phyloP scores from a whole-genome alignment of 1,284 basidiomycete genomes.

The Ganoderma lingzhi region DNA sequence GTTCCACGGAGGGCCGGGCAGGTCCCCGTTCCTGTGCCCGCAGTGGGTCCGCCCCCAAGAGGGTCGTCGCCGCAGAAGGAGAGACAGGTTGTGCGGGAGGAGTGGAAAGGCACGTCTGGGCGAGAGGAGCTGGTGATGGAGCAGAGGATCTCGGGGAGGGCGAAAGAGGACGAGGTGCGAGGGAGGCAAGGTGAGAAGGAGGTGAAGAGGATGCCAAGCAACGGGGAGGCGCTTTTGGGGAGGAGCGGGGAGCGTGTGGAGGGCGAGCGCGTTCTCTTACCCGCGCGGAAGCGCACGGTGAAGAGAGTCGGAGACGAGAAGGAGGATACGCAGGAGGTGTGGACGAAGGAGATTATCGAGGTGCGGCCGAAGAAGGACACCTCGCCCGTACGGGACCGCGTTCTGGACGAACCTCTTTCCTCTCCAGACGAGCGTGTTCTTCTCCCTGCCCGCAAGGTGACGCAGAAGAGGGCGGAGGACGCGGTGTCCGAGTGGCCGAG shows the following conservation, averaged over 20 bases:
- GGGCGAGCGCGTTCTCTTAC: slow-evolving; percentile 26
- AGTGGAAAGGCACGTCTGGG: slow-evolving; percentile 4
- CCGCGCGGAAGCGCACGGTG: slow-evolving; percentile 24
- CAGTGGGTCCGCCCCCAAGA: slow-evolving; percentile 9
- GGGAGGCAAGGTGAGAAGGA: slow-evolving; percentile 8
- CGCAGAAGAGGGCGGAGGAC: neutral
- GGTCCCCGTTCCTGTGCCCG: neutral
- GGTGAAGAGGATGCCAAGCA: slow-evolving; percentile 25
- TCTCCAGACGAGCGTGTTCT: neutral
- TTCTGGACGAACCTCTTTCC: neutral
- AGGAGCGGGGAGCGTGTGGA: slow-evolving; percentile 17
- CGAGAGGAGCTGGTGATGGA: slow-evolving; percentile 8
- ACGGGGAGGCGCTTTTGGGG: slow-evolving; percentile 18
- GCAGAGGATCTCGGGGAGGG: slow-evolving; percentile 6
- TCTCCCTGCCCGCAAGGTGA: neutral
- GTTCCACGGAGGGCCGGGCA: slow-evolving; percentile 21
- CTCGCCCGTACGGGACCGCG: neutral
- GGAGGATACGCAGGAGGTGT: neutral
- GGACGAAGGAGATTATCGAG: neutral
- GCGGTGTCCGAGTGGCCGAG: neutral
- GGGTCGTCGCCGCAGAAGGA: slow-evolving; percentile 15
- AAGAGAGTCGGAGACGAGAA: slow-evolving; percentile 9
- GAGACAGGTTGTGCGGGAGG: slow-evolving; percentile 10
- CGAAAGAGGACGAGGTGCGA: slow-evolving; percentile 1
- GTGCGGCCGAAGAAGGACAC: neutral